A percentile compares a stretch with the other conserved stretches of the same genome.
Evolutionary conservation across 768 basidiomycete genomes (phyloP).

Genomic region (Pluteus cervinus): DNA sequence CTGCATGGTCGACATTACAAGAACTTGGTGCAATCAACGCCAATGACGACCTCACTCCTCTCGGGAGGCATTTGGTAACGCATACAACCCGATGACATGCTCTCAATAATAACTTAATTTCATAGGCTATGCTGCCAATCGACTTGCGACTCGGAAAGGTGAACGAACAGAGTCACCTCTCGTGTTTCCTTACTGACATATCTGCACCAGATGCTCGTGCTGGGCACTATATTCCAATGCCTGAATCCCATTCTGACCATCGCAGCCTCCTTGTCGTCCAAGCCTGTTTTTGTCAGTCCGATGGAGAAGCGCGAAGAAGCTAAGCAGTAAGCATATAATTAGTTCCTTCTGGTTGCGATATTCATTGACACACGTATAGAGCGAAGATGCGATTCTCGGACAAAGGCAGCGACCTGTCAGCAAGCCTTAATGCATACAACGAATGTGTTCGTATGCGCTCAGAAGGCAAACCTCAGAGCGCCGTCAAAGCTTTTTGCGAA

Average conservation of each 20-base stretch:
- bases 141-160: slow-evolving; percentile 88
- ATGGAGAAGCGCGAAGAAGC: slow-evolving; percentile 83
- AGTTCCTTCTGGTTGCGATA: background rate
- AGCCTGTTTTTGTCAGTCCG: slow-evolving; percentile 79
- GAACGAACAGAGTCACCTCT: background rate
- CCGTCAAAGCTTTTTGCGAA: slow-evolving; percentile 62
- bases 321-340: slow-evolving; percentile 39
- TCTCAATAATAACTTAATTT: slow-evolving; percentile 4
- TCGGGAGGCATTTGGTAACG: slow-evolving; percentile 85
- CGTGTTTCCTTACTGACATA: background rate
- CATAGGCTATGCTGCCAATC: slow-evolving; percentile 75
- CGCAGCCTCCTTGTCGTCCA: slow-evolving; percentile 79
- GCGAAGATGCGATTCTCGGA: slow-evolving; percentile 66
- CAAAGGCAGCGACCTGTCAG: slow-evolving; percentile 79
- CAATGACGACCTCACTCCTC: slow-evolving; percentile 62
- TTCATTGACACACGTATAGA: slow-evolving; percentile 28
- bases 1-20: slow-evolving; percentile 65
- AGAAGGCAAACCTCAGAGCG: slow-evolving; percentile 40
- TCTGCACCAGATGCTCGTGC: slow-evolving; percentile 70
- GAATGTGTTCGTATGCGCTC: slow-evolving; percentile 46
- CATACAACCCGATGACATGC: too few species aligned
- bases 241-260: slow-evolving; percentile 77
- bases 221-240: slow-evolving; percentile 80
- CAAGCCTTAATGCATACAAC: slow-evolving; percentile 73
- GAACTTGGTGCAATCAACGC: slow-evolving; percentile 74